A percentile compares a stretch with the other conserved stretches of the same genome.
These are phyloP conservation scores for Jackrogersella minutella DNA, from an alignment of 495 filamentous ascomycete genomes.

Conservation along the genomic window DNA sequence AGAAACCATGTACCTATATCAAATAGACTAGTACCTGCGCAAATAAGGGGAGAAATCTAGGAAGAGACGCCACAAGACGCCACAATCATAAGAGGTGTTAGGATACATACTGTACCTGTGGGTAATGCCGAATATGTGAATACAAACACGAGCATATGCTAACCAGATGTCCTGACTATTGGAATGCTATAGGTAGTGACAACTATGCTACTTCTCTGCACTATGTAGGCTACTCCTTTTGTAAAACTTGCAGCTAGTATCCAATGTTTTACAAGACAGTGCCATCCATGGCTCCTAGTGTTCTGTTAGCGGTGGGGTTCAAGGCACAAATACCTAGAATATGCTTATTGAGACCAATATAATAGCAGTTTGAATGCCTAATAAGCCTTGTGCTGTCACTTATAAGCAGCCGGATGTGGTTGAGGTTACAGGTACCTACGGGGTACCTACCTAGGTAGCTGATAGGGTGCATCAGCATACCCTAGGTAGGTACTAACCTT, in stretches of 20 bases:
- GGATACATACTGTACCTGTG: too few relatives aligned
- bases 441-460: too few relatives aligned
- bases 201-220: background rate
- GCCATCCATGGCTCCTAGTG: background rate
- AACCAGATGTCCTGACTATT: background rate
- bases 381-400: background rate
- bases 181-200: background rate
- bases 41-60: too few relatives aligned
- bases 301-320: background rate
- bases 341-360: background rate
- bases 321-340: background rate
- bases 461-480: background rate
- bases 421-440: too few relatives aligned
- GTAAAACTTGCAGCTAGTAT: background rate
- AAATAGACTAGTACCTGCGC: too few relatives aligned
- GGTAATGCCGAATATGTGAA: too few relatives aligned
- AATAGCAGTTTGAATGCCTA: background rate
- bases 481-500: too few relatives aligned
- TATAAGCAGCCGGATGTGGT: background rate
- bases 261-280: background rate
- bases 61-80: too few relatives aligned
- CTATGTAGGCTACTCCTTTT: background rate
- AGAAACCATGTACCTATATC: too few relatives aligned
- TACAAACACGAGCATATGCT: background rate
- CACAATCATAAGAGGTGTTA: too few relatives aligned